Conservation (phyloP, 148 eudicot species). For the Persicaria tinctoria region DNA sequence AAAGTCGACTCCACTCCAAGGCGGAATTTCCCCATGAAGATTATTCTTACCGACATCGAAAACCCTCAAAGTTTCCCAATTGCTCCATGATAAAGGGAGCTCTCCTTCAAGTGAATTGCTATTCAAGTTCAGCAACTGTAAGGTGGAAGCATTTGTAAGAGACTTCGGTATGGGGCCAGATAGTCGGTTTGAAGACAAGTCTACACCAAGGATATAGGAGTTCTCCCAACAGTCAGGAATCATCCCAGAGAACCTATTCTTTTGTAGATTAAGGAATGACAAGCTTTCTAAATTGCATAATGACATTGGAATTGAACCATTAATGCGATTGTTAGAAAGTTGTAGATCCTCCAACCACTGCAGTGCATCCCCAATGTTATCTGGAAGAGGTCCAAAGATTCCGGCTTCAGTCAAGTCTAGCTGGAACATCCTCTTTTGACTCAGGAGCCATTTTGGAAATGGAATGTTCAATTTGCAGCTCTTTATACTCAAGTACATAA, state of each 20-base stretch:
- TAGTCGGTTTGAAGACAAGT: slow-evolving; percentile 27
- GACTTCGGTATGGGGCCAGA: slow-evolving; percentile 19
- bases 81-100: neutral
- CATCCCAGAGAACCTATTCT: slow-evolving; percentile 19
- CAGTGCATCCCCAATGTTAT: no score
- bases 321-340: no score
- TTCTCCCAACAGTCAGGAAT: slow-evolving; percentile 24
- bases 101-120: slow-evolving; percentile 27
- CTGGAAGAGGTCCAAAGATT: no score
- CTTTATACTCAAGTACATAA: no score
- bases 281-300: neutral
- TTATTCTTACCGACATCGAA: slow-evolving; percentile 34
- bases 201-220: neutral
- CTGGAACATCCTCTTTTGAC: no score
- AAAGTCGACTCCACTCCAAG: slow-evolving; percentile 3
- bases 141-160: neutral
- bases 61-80: slow-evolving; percentile 1
- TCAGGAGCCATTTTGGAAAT: no score
- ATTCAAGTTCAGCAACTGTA: slow-evolving; percentile 16
- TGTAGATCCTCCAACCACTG: no score
- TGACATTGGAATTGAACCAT: no score
- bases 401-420: no score
- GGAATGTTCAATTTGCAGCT: no score
- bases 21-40: slow-evolving; percentile 23
- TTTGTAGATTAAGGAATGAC: neutral